Conservation (phyloP, 176 grass and related monocot genomes). For the Ensete ventricosum region DNA sequence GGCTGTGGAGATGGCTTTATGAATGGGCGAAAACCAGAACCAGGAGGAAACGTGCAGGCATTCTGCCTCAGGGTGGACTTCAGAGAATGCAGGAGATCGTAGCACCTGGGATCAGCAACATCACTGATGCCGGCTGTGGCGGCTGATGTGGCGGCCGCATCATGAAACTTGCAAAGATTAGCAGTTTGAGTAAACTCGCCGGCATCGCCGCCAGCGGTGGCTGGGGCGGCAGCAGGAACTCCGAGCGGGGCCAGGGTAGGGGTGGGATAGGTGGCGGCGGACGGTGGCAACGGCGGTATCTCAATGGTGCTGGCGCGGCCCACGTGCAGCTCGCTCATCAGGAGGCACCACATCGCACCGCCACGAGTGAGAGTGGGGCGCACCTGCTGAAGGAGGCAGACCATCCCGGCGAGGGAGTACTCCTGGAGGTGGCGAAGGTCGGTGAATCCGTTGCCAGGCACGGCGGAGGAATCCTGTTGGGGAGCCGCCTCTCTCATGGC, state of each 20-base stretch:
- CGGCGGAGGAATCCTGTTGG: neutral
- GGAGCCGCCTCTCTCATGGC: neutral
- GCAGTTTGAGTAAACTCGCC: neutral
- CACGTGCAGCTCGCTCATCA: conserved; percentile 72
- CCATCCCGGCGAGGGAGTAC: conserved; percentile 75
- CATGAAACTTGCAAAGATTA: neutral
- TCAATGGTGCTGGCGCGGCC: conserved; percentile 52
- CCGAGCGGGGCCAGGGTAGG: neutral
- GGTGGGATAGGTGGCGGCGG: conserved; percentile 10
- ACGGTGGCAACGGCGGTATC: neutral
- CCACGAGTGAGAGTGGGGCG: conserved; percentile 53
- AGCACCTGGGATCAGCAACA: neutral
- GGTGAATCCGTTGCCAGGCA: conserved; percentile 35
- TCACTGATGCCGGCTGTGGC: neutral
- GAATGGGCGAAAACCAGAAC: conserved; percentile 5
- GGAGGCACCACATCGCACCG: conserved; percentile 95
- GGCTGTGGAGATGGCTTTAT: neutral
- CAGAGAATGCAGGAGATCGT: conserved; percentile 10
- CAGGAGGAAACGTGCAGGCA: neutral
- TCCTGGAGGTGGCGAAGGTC: conserved; percentile 81
- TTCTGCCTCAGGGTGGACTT: conserved; percentile 12
- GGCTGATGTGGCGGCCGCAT: conserved; percentile 15
- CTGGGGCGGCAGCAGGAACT: neutral
- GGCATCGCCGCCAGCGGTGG: neutral
- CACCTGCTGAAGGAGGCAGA: conserved; percentile 75